These are phyloP conservation scores for Leccinum broughii DNA, from an alignment of 768 basidiomycete species.

Conservation along the genomic window DNA sequence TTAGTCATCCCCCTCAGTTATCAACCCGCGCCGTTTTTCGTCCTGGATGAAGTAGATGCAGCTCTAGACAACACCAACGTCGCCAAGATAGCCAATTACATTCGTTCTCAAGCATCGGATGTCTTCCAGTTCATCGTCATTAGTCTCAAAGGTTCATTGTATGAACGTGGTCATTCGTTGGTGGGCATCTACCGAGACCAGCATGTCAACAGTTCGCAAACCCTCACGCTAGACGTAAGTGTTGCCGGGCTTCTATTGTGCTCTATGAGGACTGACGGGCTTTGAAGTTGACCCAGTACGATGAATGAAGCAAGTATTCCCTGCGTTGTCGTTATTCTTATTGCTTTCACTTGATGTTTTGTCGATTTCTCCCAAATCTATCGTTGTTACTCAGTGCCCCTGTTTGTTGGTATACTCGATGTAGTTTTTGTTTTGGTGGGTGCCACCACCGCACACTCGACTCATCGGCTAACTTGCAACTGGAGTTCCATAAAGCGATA, in stretches of 20 bases:
- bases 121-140: conserved; percentile 97
- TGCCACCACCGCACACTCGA: background rate
- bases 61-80: conserved; percentile 99
- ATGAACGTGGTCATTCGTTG: conserved; percentile 85
- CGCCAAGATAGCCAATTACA: conserved; percentile 92
- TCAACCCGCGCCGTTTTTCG: conserved; percentile 97
- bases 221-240: conserved; percentile 86
- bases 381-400: background rate
- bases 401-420: background rate
- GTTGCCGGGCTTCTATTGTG: background rate
- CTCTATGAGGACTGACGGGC: conserved; percentile 8
- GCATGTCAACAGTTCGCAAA: conserved; percentile 88
- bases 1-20: conserved; percentile 52
- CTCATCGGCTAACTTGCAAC: too few species aligned
- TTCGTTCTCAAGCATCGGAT: conserved; percentile 79
- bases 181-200: conserved; percentile 96
- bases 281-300: conserved; percentile 30
- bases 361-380: background rate
- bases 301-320: conserved; percentile 21
- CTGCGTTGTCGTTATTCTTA: conserved; percentile 24
- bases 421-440: conserved; percentile 1
- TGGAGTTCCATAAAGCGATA: background rate
- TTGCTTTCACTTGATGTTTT: conserved; percentile 18
- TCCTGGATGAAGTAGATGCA: conserved; percentile 97
- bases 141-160: conserved; percentile 91